Evolutionary conservation across 177 flowering plant species (phyloP).

Genomic region (Vitis hybrid): DNA sequence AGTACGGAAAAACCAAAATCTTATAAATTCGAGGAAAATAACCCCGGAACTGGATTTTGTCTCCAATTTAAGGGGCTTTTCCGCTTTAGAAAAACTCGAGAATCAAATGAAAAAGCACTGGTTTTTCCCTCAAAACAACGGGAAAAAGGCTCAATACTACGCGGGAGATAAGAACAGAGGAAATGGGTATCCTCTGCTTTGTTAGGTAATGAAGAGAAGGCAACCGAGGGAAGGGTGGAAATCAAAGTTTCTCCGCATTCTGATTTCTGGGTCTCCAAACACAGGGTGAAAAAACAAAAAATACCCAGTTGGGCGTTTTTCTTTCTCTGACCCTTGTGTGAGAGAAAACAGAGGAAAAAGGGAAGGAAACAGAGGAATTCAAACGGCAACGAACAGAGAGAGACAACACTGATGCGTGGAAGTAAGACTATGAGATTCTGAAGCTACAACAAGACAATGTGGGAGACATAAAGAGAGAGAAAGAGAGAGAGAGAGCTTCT

Average conservation of each 20-base stretch:
- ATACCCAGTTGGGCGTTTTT: slow-evolving; percentile 20
- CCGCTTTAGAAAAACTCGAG: neutral
- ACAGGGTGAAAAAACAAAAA: slow-evolving; percentile 17
- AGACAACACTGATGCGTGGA: slow-evolving; percentile 25
- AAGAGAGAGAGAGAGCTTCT: slow-evolving; percentile 11
- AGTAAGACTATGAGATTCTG: slow-evolving; percentile 37
- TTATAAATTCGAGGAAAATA: neutral
- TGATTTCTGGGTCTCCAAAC: slow-evolving; percentile 21
- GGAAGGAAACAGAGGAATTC: slow-evolving; percentile 13
- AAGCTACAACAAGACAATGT: slow-evolving; percentile 48
- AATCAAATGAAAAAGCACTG: slow-evolving; percentile 1
- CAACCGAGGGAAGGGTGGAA: slow-evolving; percentile 13
- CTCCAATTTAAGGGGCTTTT: no score
- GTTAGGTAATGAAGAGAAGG: slow-evolving; percentile 17
- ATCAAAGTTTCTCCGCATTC: slow-evolving; percentile 26
- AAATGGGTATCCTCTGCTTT: slow-evolving; percentile 16
- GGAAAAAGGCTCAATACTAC: neutral
- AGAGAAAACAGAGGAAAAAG: slow-evolving; percentile 11
- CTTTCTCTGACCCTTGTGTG: neutral
- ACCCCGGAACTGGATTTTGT: no score
- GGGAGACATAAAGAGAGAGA: slow-evolving; percentile 30
- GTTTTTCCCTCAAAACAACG: slow-evolving; percentile 6
- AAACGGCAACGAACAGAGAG: slow-evolving; percentile 21
- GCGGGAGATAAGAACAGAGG: slow-evolving; percentile 4
- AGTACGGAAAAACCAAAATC: neutral